phyloP scores from a whole-genome alignment of 2,329 filamentous ascomycete species.

The Hortaea werneckii region DNA sequence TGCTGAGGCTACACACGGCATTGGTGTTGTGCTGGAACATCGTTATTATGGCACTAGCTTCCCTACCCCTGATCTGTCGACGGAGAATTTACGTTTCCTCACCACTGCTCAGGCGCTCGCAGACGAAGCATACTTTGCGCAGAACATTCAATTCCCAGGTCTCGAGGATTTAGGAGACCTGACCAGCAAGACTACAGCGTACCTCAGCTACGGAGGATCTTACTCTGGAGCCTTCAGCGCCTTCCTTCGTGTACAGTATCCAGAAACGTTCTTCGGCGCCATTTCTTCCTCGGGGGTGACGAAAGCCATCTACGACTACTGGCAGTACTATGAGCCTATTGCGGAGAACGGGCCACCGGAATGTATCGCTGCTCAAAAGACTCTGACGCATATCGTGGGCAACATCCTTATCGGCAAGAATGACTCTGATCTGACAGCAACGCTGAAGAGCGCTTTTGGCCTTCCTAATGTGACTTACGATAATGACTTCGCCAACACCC shows the following conservation, averaged over 20 bases:
- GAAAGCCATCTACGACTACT: conserved; percentile 63
- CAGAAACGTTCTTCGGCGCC: conserved; percentile 65
- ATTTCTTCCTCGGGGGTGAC: conserved; percentile 76
- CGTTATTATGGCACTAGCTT: conserved; percentile 76
- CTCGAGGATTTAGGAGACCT: conserved; percentile 54
- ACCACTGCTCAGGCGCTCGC: conserved; percentile 75
- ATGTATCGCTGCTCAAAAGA: conserved; percentile 57
- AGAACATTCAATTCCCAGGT: conserved; percentile 60
- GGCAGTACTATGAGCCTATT: conserved; percentile 52
- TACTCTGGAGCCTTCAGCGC: conserved; percentile 75
- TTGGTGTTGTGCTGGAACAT: conserved; percentile 76
- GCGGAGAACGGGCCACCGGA: conserved; percentile 46
- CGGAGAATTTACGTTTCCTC: conserved; percentile 61
- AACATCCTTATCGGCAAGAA: conserved; percentile 44
- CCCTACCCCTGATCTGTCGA: conserved; percentile 55
- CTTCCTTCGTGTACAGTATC: conserved; percentile 65
- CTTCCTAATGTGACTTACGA: conserved; percentile 39
- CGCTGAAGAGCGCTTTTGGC: conserved; percentile 46
- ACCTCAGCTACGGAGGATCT: conserved; percentile 72
- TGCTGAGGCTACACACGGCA: conserved; percentile 57
- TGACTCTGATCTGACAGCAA: conserved; percentile 31
- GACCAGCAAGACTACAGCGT: conserved; percentile 55
- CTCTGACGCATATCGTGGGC: conserved; percentile 49
- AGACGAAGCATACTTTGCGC: conserved; percentile 71
- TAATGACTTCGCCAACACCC: conserved; percentile 43